phyloP scores from a whole-genome alignment of 805 yeast species.

The Ogataea ramenticola region DNA sequence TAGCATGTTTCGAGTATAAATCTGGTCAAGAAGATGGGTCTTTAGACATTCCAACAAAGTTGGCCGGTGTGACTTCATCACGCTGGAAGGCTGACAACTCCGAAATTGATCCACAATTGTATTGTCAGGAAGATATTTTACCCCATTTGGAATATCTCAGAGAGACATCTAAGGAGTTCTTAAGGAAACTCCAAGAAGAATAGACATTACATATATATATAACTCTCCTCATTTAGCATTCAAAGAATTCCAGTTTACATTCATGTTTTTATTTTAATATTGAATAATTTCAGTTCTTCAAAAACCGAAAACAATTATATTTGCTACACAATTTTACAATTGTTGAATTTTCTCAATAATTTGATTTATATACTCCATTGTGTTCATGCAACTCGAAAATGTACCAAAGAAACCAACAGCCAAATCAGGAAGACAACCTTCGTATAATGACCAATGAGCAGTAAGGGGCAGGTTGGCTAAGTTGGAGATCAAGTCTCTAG shows the following conservation, averaged over 20 bases:
- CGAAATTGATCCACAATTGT: no score
- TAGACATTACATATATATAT: neutral
- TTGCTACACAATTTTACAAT: no score
- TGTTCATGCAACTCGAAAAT: slow-evolving; percentile 16
- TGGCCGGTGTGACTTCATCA: slow-evolving; percentile 13
- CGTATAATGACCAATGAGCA: slow-evolving; percentile 29
- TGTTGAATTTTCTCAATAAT: slow-evolving; percentile 9
- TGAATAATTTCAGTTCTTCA: no score
- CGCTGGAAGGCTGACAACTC: no score
- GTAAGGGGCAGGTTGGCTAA: slow-evolving; percentile 29
- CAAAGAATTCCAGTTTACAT: no score
- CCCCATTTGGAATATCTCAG: slow-evolving; percentile 30
- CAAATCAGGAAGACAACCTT: slow-evolving; percentile 25
- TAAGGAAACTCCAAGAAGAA: neutral
- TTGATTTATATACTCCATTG: slow-evolving; percentile 16
- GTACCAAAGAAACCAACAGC: slow-evolving; percentile 30
- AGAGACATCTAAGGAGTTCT: slow-evolving; percentile 3
- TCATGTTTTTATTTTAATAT: no score
- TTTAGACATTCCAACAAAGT: neutral
- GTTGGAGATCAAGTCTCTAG: slow-evolving; percentile 19
- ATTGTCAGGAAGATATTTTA: slow-evolving; percentile 26
- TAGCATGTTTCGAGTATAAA: slow-evolving; percentile 22
- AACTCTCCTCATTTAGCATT: neutral
- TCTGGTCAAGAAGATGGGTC: slow-evolving; percentile 10
- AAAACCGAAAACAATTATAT: no score